phyloP scores from a whole-genome alignment of 345 rosid species.

The Brassica rapa region DNA sequence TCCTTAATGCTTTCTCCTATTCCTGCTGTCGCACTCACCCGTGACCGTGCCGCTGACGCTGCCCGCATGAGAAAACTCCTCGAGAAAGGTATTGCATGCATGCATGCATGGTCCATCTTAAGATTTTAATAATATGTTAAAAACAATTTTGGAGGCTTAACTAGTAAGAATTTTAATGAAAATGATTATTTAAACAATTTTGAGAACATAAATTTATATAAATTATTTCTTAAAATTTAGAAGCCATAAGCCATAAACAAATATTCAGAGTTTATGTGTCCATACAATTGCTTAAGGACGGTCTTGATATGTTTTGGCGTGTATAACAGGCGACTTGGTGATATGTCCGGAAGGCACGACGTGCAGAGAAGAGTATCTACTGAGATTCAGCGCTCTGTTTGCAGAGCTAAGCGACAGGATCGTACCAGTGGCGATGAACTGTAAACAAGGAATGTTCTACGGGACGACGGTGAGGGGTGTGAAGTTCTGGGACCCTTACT shows the following conservation, averaged over 20 bases:
- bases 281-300: background rate
- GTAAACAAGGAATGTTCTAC: conserved; percentile 79
- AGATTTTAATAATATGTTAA: background rate
- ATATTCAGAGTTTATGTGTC: background rate
- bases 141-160: background rate
- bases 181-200: too few relatives aligned
- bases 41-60: conserved; percentile 86
- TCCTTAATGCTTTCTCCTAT: conserved; percentile 81
- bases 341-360: conserved; percentile 98
- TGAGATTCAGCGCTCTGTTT: conserved; percentile 88
- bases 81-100: conserved; percentile 37
- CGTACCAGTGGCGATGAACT: conserved; percentile 88
- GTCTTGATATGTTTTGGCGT: background rate
- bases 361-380: conserved; percentile 75
- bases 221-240: background rate
- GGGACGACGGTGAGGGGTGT: conserved; percentile 93
- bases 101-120: background rate
- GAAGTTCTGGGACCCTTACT: conserved; percentile 92
- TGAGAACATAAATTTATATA: background rate
- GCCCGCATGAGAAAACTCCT: conserved; percentile 67
- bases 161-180: too few relatives aligned
- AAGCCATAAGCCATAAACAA: background rate
- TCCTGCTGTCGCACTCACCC: conserved; percentile 88
- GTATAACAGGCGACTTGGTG: conserved; percentile 70
- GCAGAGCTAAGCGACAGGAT: conserved; percentile 94